Percentiles rank a stretch among this genome's conserved stretches.
These are phyloP conservation scores for Fusarium tjaetaba DNA, from an alignment of 2,329 filamentous ascomycete species.

Conservation along the genomic window DNA sequence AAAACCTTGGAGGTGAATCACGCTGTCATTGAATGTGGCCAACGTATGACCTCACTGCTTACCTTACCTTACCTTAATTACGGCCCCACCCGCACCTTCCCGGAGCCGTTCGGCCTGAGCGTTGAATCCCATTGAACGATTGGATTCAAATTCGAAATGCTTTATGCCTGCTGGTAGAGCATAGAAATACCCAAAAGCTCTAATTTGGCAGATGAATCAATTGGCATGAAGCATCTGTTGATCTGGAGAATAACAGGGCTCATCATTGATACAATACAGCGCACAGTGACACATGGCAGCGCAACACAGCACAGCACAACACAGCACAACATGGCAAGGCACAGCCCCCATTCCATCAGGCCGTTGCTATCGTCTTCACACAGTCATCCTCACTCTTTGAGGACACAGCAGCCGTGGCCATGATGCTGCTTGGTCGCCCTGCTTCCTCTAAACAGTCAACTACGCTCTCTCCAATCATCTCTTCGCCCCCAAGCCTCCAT, in stretches of 20 bases:
- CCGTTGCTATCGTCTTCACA: neutral
- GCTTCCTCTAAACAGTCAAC: neutral
- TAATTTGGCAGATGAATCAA: neutral
- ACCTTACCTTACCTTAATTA: neutral
- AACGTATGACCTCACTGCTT: constrained; percentile 36
- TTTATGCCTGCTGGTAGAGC: neutral
- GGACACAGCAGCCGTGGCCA: neutral
- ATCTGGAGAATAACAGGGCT: neutral
- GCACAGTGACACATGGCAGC: neutral
- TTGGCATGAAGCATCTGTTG: neutral
- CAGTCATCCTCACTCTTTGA: constrained; percentile 17
- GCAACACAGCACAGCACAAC: too few relatives aligned
- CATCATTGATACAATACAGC: neutral
- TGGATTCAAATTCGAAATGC: neutral
- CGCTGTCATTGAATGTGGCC: constrained; percentile 16
- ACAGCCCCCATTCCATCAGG: constrained; percentile 21
- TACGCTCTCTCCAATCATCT: constrained; percentile 25
- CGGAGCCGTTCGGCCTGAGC: constrained; percentile 14
- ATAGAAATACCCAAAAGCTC: neutral
- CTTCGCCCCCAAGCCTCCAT: constrained; percentile 12
- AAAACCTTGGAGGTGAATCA: neutral
- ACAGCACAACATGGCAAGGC: neutral
- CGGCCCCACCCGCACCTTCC: constrained; percentile 26
- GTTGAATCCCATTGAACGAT: neutral
- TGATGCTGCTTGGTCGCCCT: neutral